Evolutionary conservation across 2,329 filamentous ascomycete genomes (phyloP), one percentile per base, ranked within the genome.

Genomic region (Calonectria pseudoturangicola): DNA sequence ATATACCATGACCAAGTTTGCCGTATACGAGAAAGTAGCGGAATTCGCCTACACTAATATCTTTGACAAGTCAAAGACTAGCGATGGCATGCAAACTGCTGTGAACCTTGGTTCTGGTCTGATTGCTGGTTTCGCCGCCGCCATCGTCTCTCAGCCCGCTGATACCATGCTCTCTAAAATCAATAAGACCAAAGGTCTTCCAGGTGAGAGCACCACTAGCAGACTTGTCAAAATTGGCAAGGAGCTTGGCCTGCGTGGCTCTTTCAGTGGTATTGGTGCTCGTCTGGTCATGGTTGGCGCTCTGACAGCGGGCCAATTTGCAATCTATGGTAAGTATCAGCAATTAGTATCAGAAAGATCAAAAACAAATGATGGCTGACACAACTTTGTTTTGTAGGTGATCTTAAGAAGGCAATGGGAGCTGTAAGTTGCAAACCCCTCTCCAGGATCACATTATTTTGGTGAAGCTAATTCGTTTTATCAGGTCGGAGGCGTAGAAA

Each of bases 111-210:
- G 85, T 79, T 85, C 86, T 73, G 86, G 86, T 84, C 82, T 87
- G 75, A 83, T 86, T 73, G 86, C 86, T 75, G 85, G 95, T 93
- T 95, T 97, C 88, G 94, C 94, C 81, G 95, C 95, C 81, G 95
- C 95, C 83, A 85, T 96, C 81, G 91, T 97, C 84, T 97, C 95
- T 76, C 95, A 97, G 89, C 95, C 95, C 80, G 95, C 95, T 84
- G 95, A 97, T 86, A 97, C 95, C 84, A 97, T 97, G 95, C 92
- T 97, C 77, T 94, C 91, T 88, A 96, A 96, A 92, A 97, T 97
- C 90, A 97, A 97, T 93, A 97, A 97, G 93, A 95, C 93, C 87
- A 92, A 95, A 89, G 95, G 94, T 87, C 89, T 92, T 73, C 94
- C 95, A 77, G 95, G 95, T 89, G 94, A 97, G 89, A 92, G 95